Evolutionary conservation across 2,329 filamentous ascomycete species (phyloP).

Genomic region (Monosporascus sp.): DNA sequence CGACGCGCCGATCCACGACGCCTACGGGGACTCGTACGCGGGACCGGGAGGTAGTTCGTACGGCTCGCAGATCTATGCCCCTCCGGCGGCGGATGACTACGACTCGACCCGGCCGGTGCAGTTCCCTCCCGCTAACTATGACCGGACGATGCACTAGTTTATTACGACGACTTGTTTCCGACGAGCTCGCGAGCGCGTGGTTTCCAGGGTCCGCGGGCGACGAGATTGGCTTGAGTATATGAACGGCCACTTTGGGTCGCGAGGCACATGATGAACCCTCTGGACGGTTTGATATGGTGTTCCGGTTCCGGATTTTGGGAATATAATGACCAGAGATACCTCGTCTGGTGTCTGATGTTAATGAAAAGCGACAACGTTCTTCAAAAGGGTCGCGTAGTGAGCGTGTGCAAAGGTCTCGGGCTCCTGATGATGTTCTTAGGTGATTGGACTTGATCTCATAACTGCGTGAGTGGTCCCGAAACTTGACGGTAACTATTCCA

Average conservation of each 20-base stretch:
- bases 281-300: too few species aligned
- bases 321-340: too few species aligned
- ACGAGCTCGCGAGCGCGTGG: background rate
- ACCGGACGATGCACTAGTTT: constrained; percentile 37
- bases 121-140: constrained; percentile 55
- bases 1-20: constrained; percentile 22
- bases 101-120: constrained; percentile 42
- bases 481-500: too few species aligned
- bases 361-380: too few species aligned
- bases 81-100: constrained; percentile 38
- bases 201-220: background rate
- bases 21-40: constrained; percentile 22
- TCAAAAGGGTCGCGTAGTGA: too few species aligned
- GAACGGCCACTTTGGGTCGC: background rate
- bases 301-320: too few species aligned
- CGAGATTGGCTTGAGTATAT: background rate
- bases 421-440: too few species aligned
- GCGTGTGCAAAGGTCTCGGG: too few species aligned
- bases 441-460: too few species aligned
- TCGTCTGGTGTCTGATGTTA: too few species aligned
- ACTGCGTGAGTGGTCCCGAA: too few species aligned
- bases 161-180: background rate
- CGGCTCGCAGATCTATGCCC: constrained; percentile 30
- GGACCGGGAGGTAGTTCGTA: constrained; percentile 8
- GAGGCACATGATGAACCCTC: background rate